A percentile compares a stretch with the other conserved stretches of the same genome.
phyloP scores from a whole-genome alignment of 352 stramenopile species.

The Pythium insidiosum region DNA sequence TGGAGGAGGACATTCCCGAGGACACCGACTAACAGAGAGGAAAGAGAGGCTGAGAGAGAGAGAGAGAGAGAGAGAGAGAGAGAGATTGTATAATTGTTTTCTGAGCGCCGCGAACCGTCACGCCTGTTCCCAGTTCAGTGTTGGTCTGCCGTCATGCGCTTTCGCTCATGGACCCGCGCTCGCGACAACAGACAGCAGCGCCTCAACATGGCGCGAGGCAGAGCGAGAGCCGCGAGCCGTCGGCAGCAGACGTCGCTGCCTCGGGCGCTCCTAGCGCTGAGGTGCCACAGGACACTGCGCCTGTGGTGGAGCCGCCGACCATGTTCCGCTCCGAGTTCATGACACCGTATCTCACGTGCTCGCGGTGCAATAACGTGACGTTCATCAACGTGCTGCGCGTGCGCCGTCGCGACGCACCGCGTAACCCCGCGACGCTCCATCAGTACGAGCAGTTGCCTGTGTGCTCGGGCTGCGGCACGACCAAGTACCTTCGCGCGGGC shows the following conservation, averaged over 20 bases:
- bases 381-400: constrained; percentile 64
- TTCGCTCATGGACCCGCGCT: too few relatives aligned
- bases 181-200: too few relatives aligned
- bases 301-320: too few relatives aligned
- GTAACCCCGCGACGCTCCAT: constrained; percentile 3
- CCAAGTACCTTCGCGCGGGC: constrained; percentile 56
- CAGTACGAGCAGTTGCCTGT: constrained; percentile 52
- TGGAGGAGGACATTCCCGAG: constrained; percentile 78
- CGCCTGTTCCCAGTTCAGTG: neutral
- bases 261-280: too few relatives aligned
- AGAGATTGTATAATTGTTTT: neutral
- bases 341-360: constrained; percentile 73
- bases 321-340: constrained; percentile 18
- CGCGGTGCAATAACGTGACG: constrained; percentile 66
- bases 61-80: too few relatives aligned
- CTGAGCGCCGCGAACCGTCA: constrained; percentile 1
- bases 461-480: constrained; percentile 57
- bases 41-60: too few relatives aligned
- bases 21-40: constrained; percentile 19
- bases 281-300: too few relatives aligned
- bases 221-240: constrained; percentile 1
- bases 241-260: too few relatives aligned
- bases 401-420: constrained; percentile 8
- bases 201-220: constrained; percentile 4
- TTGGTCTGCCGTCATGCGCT: too few relatives aligned